Evolutionary conservation across 225 moss, liverwort and hornwort species (phyloP).

Genomic region (Pleurozium schreberi): DNA sequence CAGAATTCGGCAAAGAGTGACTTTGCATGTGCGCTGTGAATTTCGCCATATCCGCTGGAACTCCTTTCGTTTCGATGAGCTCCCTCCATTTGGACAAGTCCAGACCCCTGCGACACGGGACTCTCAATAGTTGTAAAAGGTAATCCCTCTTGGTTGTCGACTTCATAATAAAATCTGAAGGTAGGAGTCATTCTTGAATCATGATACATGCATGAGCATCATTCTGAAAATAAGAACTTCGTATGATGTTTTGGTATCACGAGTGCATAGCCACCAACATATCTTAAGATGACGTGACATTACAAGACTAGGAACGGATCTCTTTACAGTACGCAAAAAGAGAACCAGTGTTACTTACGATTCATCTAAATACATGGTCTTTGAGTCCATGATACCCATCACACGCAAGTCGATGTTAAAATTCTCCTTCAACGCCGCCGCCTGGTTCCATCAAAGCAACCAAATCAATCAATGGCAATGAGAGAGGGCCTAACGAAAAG

Average conservation of each 20-base stretch:
- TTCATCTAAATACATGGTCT: constrained; percentile 70
- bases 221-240: not conserved
- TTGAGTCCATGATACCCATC: constrained; percentile 75
- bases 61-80: constrained; percentile 30
- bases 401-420: constrained; percentile 94
- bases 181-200: not conserved
- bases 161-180: not conserved
- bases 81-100: constrained; percentile 78
- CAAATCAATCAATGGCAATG: not conserved
- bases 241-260: not conserved
- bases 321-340: not conserved
- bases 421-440: constrained; percentile 67
- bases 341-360: constrained; percentile 42
- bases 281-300: not conserved
- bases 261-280: not conserved
- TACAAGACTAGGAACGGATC: not conserved
- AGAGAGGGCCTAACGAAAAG: not conserved
- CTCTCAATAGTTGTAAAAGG: not conserved
- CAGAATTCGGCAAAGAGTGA: constrained; percentile 80
- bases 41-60: constrained; percentile 54
- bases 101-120: constrained; percentile 43
- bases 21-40: constrained; percentile 70
- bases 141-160: not conserved
- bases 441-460: constrained; percentile 28
- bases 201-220: not conserved